Evolutionary conservation across 495 filamentous ascomycete genomes (phyloP).

Genomic region (Jackrogersella multiformis): DNA sequence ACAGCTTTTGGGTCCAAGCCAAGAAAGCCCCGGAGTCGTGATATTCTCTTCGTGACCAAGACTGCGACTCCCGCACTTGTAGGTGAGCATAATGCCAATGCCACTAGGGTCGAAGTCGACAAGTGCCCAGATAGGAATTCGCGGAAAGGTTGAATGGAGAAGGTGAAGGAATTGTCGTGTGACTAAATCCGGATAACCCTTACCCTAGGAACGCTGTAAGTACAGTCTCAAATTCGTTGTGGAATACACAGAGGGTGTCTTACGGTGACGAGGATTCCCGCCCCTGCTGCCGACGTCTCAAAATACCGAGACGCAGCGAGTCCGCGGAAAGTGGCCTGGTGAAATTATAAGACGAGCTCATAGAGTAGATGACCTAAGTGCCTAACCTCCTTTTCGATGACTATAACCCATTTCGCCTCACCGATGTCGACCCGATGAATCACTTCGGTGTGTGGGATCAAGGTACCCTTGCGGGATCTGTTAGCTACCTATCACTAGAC

Average conservation of each 20-base stretch:
- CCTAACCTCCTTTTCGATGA: constrained; percentile 91
- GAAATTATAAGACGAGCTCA: neutral
- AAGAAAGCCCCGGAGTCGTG: constrained; percentile 67
- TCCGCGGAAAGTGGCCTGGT: constrained; percentile 81
- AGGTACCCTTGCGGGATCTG: constrained; percentile 60
- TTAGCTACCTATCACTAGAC: neutral
- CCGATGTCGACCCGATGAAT: constrained; percentile 64
- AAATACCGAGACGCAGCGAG: constrained; percentile 66
- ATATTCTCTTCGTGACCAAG: constrained; percentile 74
- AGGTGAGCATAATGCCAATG: constrained; percentile 84
- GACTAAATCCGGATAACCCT: constrained; percentile 90
- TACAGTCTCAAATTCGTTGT: constrained; percentile 38
- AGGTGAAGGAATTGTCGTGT: constrained; percentile 74
- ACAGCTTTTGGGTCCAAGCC: constrained; percentile 75
- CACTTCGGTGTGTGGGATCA: constrained; percentile 70
- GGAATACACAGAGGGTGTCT: constrained; percentile 32
- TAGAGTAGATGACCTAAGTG: neutral
- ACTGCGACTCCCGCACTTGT: constrained; percentile 81
- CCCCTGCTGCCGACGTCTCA: constrained; percentile 56
- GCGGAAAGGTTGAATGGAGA: constrained; percentile 49
- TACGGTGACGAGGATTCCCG: constrained; percentile 77
- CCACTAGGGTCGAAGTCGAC: constrained; percentile 92
- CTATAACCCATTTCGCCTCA: constrained; percentile 73
- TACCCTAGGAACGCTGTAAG: constrained; percentile 67
- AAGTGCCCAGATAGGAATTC: constrained; percentile 68